Base-by-base conservation (phyloP, 2,329 filamentous ascomycete species). In the Byssoonygena ceratinophila region DNA sequence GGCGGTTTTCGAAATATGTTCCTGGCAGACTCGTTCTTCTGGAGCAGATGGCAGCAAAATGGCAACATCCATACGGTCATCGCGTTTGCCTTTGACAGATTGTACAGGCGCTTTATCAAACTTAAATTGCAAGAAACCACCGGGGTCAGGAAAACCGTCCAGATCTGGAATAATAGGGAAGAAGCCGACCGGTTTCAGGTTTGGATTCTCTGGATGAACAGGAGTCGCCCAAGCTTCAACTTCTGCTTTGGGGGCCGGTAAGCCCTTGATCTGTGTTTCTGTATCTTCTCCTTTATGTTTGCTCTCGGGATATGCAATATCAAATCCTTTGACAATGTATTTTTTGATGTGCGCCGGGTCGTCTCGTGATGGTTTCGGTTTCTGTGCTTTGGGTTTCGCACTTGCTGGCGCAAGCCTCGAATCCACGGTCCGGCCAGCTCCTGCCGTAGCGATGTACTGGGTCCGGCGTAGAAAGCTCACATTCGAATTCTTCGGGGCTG, bases 381-480 rank as follows among this genome's bases (percentile, higher is more conserved):
- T 70, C 43, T 66, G 59, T 22, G 52, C 20, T 63, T 64, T 40
- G 59, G 53, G 34, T 64, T 65, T 18, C 58, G 36, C 25, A 18
- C 41, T 44, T 41, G 29, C 40, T 54, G 58, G 61, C 11, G 64
- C 56, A 20, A 60, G 52, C 14, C 61, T 60, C 8, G 64, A 64
- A 32, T 69, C 67, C 1, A 65, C 62, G 4, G 63, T 64, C 31
- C 62, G 63, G 40, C 64, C 62, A 29, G 55, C 52, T 49, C 58
- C 57, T 41, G 65, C 65, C 6, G 71, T 65, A 23, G 71, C 70
- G 63, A 95, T 96, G 72, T 97, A 97, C 69, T 98, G 92, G 52
- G 92, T 97, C 63, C 91, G 82, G 54, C 92, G 87, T 60, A 98
- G 79, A 78, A 98, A 98, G 57, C 88, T 95, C 51, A 95, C 88